Base-by-base conservation (phyloP, 2,329 filamentous ascomycete genomes). In the Anthostomella pinea region DNA sequence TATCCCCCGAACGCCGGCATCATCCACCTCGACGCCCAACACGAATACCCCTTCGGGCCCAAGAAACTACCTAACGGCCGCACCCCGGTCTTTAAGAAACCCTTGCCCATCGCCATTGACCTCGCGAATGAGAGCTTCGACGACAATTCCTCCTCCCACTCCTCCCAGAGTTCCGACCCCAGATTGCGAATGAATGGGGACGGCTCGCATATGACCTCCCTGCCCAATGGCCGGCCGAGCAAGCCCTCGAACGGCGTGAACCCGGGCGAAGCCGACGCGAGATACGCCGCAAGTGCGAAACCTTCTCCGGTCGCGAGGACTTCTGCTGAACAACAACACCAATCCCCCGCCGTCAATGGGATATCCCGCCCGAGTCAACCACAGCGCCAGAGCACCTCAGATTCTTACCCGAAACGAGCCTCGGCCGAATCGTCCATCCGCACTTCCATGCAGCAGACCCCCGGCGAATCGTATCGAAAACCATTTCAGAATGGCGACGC, bases 141-240 rank as follows among this genome's bases (percentile, higher is more conserved):
- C 67, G 73, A 73, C 39, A 68, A 72, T 46, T 67, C 69, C 30
- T 77, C 74, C 39, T 72, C 69, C 11, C 68, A 70, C 58, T 70
- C 69, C 44, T 76, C 74, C 41, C 67, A 71, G 54, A 63, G 63
- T 41, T 77, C 71, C 48, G 73, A 70, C 52, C 57, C 60, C 29
- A 61, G 59, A 43, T 62, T 61, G 47, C 67, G 62, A 49, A 57
- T 66, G 59, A 66, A 69, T 64, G 70, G 66, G 41, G 54, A 60
- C 49, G 48, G 43, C 30, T 58, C 54, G 64, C 67, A 60, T 63
- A 75, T 81, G 65, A 76, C 69, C 60, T 72, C 77, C 23, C 55
- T 78, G 55, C 71, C 74, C 49, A 81, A 82, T 57, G 77, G 73
- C 47, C 70, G 68, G 50, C 66, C 69, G 39, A 55, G 57, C 43